Percentiles rank a stretch among this genome's conserved stretches.
phyloP scores from a whole-genome alignment of 495 filamentous ascomycete genomes.

The Aspergillus taichungensis region DNA sequence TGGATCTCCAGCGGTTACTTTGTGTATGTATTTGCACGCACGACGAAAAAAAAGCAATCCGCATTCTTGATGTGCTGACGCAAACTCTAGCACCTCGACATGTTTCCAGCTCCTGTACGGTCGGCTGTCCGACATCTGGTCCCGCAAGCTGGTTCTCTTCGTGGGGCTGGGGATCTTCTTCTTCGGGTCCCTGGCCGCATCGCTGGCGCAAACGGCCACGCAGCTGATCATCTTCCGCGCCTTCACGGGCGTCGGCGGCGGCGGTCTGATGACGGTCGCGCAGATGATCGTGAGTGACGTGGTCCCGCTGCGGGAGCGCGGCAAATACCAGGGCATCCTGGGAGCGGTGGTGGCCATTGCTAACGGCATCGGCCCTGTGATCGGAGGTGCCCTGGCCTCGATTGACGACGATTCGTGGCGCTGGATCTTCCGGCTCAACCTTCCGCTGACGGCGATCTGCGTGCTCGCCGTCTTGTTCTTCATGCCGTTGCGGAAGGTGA shows the following conservation, averaged over 20 bases:
- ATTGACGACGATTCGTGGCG: conserved; percentile 38
- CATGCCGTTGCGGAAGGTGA: conserved; percentile 42
- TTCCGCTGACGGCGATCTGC: conserved; percentile 37
- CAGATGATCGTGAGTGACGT: conserved; percentile 49
- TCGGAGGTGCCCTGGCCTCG: conserved; percentile 43
- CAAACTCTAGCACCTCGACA: conserved; percentile 36
- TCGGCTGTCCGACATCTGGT: conserved; percentile 49
- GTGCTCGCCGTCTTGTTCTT: conserved; percentile 42
- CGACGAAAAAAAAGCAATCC: not conserved
- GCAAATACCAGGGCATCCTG: conserved; percentile 52
- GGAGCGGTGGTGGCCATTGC: conserved; percentile 45
- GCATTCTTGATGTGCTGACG: too few relatives aligned
- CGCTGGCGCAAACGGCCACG: conserved; percentile 40
- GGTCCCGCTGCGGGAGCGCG: conserved; percentile 44
- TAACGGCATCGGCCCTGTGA: conserved; percentile 46
- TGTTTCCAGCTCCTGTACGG: conserved; percentile 49
- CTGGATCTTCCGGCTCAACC: conserved; percentile 48
- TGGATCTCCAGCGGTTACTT: conserved; percentile 50
- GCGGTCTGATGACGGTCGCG: conserved; percentile 46
- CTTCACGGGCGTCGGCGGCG: conserved; percentile 47
- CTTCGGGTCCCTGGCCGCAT: conserved; percentile 43
- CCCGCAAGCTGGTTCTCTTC: conserved; percentile 45
- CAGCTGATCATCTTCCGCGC: conserved; percentile 48
- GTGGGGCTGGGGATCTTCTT: conserved; percentile 45
- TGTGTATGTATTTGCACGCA: conserved; percentile 26